phyloP scores from a whole-genome alignment of 2,329 filamentous ascomycete genomes.

The Macrophomina tecta region DNA sequence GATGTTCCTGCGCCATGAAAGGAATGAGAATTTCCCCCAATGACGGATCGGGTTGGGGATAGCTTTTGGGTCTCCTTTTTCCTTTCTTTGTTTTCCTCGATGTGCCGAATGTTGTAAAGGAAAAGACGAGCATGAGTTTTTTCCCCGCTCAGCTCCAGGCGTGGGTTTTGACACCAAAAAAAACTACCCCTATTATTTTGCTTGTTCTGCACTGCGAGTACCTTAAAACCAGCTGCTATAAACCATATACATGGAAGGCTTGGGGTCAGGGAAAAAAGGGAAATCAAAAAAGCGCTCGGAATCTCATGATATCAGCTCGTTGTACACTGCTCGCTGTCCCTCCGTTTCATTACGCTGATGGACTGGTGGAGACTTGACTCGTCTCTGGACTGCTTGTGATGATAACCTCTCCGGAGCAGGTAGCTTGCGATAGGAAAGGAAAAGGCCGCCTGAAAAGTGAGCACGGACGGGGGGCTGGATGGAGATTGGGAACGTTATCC shows the following conservation, averaged over 20 bases:
- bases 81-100: not conserved
- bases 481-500: not conserved
- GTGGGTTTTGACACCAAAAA: no score
- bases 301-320: not conserved
- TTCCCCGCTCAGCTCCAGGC: no score
- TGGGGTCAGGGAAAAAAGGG: not conserved
- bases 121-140: no score
- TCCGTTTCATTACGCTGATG: no score
- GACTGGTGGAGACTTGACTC: no score
- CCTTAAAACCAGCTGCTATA: not conserved
- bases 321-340: no score
- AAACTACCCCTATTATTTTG: no score
- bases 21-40: not conserved
- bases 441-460: no score
- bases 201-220: not conserved
- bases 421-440: no score
- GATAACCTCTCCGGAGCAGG: no score
- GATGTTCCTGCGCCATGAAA: slow-evolving; percentile 12
- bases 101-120: not conserved
- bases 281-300: not conserved
- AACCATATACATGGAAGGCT: not conserved
- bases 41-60: not conserved
- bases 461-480: not conserved
- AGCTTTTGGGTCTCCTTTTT: not conserved
- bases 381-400: no score